Percentiles rank a stretch among this genome's conserved stretches.
Conservation (phyloP, 2,329 filamentous ascomycete genomes). For the Lojkania enalia region DNA sequence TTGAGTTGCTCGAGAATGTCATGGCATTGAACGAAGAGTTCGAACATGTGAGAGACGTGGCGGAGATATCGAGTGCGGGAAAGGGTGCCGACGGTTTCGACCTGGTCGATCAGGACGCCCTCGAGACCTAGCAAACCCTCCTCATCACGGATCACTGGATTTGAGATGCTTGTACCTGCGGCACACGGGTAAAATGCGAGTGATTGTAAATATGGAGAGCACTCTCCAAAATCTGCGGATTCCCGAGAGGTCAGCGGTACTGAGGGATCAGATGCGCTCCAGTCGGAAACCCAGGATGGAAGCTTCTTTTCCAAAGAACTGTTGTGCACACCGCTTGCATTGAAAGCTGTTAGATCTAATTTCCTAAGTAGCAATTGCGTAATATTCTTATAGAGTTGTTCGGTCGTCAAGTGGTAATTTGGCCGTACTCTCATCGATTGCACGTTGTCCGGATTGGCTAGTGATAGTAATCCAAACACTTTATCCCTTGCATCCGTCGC, state of each 20-base stretch:
- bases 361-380: slow-evolving; percentile 4
- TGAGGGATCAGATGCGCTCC: slow-evolving; percentile 15
- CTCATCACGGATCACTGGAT: slow-evolving; percentile 2
- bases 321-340: slow-evolving; percentile 7
- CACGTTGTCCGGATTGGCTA: slow-evolving; percentile 8
- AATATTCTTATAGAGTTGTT: slow-evolving; percentile 13
- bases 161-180: slow-evolving; percentile 1
- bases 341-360: slow-evolving; percentile 10
- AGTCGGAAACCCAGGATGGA: slow-evolving; percentile 21
- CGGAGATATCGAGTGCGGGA: slow-evolving; percentile 15
- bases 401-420: slow-evolving; percentile 12
- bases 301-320: slow-evolving; percentile 2
- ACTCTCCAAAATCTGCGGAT: slow-evolving; percentile 1
- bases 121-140: slow-evolving; percentile 9
- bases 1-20: slow-evolving; percentile 14
- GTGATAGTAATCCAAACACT: slow-evolving; percentile 17
- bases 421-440: slow-evolving; percentile 7
- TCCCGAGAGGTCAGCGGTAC: slow-evolving; percentile 7
- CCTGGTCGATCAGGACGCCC: slow-evolving; percentile 12
- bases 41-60: slow-evolving; percentile 17
- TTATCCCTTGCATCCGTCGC: slow-evolving; percentile 20
- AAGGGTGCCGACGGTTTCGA: slow-evolving; percentile 10
- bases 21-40: slow-evolving; percentile 15
- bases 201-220: neutral
- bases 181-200: neutral